These are phyloP conservation scores for Arctostaphylos glauca DNA, from an alignment of 148 eudicot species.

Conservation along the genomic window DNA sequence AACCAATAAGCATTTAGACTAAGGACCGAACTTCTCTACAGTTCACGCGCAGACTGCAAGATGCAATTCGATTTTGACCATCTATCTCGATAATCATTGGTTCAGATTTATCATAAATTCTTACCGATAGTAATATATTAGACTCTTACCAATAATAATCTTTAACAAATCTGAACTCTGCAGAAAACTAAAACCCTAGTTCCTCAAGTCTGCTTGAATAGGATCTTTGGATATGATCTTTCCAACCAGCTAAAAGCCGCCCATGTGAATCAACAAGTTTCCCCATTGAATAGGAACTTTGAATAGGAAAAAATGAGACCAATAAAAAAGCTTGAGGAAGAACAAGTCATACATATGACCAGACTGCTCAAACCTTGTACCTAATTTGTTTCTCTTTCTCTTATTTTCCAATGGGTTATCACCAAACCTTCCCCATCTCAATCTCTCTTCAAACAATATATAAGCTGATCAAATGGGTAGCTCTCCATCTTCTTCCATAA, in stretches of 20 bases:
- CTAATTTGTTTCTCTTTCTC: background rate
- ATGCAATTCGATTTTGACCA: too few species aligned
- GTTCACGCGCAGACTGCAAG: too few species aligned
- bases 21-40: too few species aligned
- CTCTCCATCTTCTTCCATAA: background rate
- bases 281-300: background rate
- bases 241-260: conserved; percentile 7
- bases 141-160: too few species aligned
- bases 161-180: too few species aligned
- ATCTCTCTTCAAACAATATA: background rate
- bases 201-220: too few species aligned
- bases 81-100: too few species aligned
- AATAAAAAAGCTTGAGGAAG: background rate
- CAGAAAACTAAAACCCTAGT: too few species aligned
- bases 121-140: too few species aligned
- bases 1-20: too few species aligned
- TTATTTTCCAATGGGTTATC: background rate
- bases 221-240: too few species aligned
- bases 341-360: background rate
- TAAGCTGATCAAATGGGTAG: background rate
- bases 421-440: background rate
- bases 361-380: background rate
- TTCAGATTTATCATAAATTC: too few species aligned
- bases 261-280: background rate
- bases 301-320: background rate